These are phyloP conservation scores for Trichosporon asahii DNA, from an alignment of 1,284 basidiomycete species.

Conservation along the genomic window DNA sequence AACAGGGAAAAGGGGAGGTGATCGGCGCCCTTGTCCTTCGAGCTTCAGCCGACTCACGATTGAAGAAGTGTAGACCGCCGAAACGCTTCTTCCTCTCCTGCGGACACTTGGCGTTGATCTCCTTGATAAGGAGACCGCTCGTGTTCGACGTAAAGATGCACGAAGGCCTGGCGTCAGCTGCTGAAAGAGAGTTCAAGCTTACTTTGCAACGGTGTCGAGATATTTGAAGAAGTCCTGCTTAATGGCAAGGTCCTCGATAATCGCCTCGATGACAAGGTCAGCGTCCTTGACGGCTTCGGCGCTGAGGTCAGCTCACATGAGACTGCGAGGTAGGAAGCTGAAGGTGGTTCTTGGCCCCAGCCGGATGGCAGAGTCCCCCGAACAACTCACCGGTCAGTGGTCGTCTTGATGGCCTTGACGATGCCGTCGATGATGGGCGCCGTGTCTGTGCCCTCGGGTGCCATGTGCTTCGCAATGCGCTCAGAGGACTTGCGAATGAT, in stretches of 20 bases:
- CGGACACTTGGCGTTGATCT: slow-evolving; percentile 52
- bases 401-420: slow-evolving; percentile 53
- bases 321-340: too few relatives aligned
- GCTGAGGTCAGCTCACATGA: slow-evolving; percentile 20
- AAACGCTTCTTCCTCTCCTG: slow-evolving; percentile 50
- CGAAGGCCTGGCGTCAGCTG: slow-evolving; percentile 21
- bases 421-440: slow-evolving; percentile 37
- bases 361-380: too few relatives aligned
- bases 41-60: slow-evolving; percentile 35
- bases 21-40: neutral
- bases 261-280: slow-evolving; percentile 60
- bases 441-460: slow-evolving; percentile 46
- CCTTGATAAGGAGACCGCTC: slow-evolving; percentile 56
- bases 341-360: too few relatives aligned
- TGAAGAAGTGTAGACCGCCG: slow-evolving; percentile 59
- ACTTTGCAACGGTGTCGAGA: slow-evolving; percentile 54
- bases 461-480: slow-evolving; percentile 56
- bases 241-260: slow-evolving; percentile 58
- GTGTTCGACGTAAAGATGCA: slow-evolving; percentile 59
- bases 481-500: slow-evolving; percentile 58
- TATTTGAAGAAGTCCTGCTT: slow-evolving; percentile 58
- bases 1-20: too few relatives aligned
- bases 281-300: slow-evolving; percentile 54
- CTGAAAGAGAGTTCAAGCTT: neutral
- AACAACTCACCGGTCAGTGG: slow-evolving; percentile 52